A percentile compares a stretch with the other conserved stretches of the same genome.
Conservation (phyloP, 2,329 filamentous ascomycete genomes). For the Sphaerulina populicola region DNA sequence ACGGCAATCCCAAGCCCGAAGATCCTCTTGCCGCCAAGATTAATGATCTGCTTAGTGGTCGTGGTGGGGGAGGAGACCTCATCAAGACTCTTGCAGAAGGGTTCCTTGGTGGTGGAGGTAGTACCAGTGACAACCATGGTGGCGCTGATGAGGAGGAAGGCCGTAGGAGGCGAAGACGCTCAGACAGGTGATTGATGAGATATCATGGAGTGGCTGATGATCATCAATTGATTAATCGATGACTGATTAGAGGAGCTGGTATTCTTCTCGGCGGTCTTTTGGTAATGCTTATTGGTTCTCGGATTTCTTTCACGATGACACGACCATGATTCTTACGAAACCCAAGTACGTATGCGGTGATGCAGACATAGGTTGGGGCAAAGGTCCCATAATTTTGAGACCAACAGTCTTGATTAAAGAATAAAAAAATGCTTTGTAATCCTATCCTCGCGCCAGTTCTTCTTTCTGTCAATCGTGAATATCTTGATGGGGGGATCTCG, state of each 20-base stretch:
- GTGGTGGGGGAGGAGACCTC: constrained; percentile 25
- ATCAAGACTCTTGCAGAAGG: constrained; percentile 25
- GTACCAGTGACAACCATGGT: neutral
- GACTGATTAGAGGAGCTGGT: neutral
- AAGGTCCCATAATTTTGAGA: neutral
- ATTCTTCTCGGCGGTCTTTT: neutral
- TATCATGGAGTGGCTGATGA: neutral
- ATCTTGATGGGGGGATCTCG: too few species aligned
- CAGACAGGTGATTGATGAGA: constrained; percentile 10
- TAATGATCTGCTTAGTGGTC: constrained; percentile 27
- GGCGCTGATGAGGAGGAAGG: constrained; percentile 13
- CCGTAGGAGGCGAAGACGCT: constrained; percentile 18
- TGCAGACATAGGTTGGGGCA: neutral
- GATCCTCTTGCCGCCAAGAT: constrained; percentile 28
- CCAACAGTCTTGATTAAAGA: neutral
- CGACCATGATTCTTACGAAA: constrained; percentile 3
- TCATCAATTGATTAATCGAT: neutral
- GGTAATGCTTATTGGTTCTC: neutral
- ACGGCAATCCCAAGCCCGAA: constrained; percentile 29
- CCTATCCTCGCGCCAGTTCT: too few species aligned
- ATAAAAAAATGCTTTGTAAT: too few species aligned
- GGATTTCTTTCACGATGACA: neutral
- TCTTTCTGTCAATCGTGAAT: too few species aligned
- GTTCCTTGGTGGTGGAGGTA: constrained; percentile 7
- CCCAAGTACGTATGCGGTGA: neutral